These are phyloP conservation scores for Alnus glutinosa DNA, from an alignment of 306 rosid species.

Conservation along the genomic window DNA sequence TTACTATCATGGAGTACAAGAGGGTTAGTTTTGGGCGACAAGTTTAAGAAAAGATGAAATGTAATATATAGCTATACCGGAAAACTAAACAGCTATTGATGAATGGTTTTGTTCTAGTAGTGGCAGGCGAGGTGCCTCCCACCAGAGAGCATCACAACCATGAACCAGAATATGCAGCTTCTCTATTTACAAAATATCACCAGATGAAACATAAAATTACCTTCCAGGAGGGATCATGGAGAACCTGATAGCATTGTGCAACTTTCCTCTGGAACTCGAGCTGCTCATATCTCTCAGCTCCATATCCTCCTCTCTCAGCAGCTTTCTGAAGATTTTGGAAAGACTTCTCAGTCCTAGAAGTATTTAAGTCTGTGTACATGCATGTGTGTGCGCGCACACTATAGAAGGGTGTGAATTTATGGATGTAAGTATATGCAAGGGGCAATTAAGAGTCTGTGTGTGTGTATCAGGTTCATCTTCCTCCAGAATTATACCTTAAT, in stretches of 20 bases:
- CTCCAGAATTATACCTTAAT: neutral
- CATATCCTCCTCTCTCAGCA: conserved; percentile 88
- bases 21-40: neutral
- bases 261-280: conserved; percentile 77
- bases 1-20: neutral
- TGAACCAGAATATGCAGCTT: conserved; percentile 6
- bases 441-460: neutral
- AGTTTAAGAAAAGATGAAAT: conserved; percentile 8
- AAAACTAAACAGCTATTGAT: conserved; percentile 6
- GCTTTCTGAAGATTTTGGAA: conserved; percentile 64
- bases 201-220: conserved; percentile 37
- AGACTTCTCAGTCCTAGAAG: conserved; percentile 1
- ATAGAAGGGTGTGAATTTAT: neutral
- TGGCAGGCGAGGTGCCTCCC: neutral
- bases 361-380: neutral
- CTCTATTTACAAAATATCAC: neutral
- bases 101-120: neutral
- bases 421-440: neutral
- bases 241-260: conserved; percentile 56
- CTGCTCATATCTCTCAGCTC: conserved; percentile 92
- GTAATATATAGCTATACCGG: neutral
- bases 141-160: conserved; percentile 17
- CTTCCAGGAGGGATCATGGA: conserved; percentile 76
- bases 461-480: neutral
- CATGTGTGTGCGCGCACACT: too few species aligned